Evolutionary conservation across 108 stramenopile genomes (phyloP).

Genomic region (Cyclostephanos tholiformis): DNA sequence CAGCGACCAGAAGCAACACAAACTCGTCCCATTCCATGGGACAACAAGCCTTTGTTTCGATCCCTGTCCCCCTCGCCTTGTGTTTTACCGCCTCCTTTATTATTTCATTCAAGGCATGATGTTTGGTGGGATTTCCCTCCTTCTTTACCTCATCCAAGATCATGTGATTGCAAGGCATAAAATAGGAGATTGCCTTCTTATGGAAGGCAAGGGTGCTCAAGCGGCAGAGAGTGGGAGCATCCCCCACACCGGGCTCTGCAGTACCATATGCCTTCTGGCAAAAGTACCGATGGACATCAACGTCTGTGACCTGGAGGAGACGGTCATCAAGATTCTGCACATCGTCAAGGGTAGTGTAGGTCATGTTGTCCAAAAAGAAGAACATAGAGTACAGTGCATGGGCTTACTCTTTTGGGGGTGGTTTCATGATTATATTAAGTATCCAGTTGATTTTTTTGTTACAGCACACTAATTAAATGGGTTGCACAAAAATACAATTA

Average conservation of each 20-base stretch:
- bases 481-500: too few species aligned
- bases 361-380: too few species aligned
- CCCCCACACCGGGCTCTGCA: too few species aligned
- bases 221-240: too few species aligned
- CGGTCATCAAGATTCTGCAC: not conserved
- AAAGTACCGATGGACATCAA: slow-evolving; percentile 5
- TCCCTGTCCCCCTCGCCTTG: slow-evolving; percentile 14
- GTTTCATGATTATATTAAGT: too few species aligned
- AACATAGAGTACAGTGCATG: too few species aligned
- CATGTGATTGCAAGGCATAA: slow-evolving; percentile 3
- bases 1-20: not conserved
- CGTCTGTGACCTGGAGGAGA: slow-evolving; percentile 1
- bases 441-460: too few species aligned
- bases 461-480: too few species aligned
- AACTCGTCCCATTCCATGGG: slow-evolving; percentile 19
- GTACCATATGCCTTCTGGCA: too few species aligned
- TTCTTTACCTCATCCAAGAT: not conserved
- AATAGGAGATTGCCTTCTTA: slow-evolving; percentile 17
- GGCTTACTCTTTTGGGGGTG: too few species aligned
- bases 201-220: too few species aligned
- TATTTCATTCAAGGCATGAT: not conserved
- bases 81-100: not conserved
- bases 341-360: not conserved
- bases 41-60: slow-evolving; percentile 2
- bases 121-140: slow-evolving; percentile 12